Percentiles rank a stretch among this genome's conserved stretches.
phyloP scores from a whole-genome alignment of 108 stramenopile species.

The Fragilaria radians region DNA sequence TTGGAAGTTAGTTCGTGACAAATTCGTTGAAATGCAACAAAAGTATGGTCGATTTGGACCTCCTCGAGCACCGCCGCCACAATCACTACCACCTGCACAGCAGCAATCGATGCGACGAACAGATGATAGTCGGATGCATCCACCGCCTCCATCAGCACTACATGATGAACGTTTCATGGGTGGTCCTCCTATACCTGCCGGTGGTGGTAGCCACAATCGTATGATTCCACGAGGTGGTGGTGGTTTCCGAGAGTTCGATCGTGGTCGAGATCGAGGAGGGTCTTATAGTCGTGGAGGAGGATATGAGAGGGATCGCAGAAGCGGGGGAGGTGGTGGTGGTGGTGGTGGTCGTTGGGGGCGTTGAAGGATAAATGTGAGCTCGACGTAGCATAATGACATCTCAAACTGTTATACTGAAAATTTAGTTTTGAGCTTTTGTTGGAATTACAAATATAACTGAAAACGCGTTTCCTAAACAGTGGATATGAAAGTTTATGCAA shows the following conservation, averaged over 20 bases:
- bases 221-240: slow-evolving; percentile 21
- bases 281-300: slow-evolving; percentile 23
- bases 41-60: slow-evolving; percentile 59
- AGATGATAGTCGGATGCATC: too few relatives aligned
- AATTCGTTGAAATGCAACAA: slow-evolving; percentile 63
- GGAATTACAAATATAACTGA: too few relatives aligned
- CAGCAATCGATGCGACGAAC: too few relatives aligned
- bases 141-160: too few relatives aligned
- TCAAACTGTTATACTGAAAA: too few relatives aligned
- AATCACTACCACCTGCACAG: too few relatives aligned
- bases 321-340: slow-evolving; percentile 15
- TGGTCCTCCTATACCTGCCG: background rate
- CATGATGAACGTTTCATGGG: too few relatives aligned
- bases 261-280: slow-evolving; percentile 7
- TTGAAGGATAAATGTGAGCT: background rate
- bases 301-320: slow-evolving; percentile 11
- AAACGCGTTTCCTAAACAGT: too few relatives aligned
- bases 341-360: slow-evolving; percentile 2
- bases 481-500: too few relatives aligned
- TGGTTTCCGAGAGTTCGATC: slow-evolving; percentile 15
- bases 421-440: too few relatives aligned
- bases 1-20: slow-evolving; percentile 89
- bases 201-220: slow-evolving; percentile 2
- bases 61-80: slow-evolving; percentile 17
- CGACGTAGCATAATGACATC: too few relatives aligned